Evolutionary conservation across 106 monocot genomes (phyloP), one percentile per base, ranked within the genome.

Genomic region (Dendrobium chrysotoxum): DNA sequence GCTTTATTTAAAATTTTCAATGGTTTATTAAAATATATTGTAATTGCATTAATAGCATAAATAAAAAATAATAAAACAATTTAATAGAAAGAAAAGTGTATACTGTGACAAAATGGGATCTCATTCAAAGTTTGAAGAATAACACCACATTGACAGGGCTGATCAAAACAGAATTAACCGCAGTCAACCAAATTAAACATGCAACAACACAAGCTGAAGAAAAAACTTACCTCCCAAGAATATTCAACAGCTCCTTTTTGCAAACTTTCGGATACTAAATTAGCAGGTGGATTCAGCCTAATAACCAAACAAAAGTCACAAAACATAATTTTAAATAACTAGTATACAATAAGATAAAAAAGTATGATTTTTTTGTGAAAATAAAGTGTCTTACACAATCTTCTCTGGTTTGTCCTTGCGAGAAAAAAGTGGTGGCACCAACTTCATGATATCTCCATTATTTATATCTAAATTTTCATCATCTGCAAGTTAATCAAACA

Each of bases 371-470:
- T 41, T 40, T 40, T 11, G 71, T 41, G 21, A 8, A 74, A 74
- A 74, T n/a, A 40, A 42, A 81, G 25, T n/a, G 78, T 35, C 96
- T 90, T 75, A 97, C 97, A 91, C 90, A 40, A 91, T 85, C 18
- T 85, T 92, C 75, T 92, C 90, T 5, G 97, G 91, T 30, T 55
- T 84, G 79, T 98, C 90, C 84, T 98, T 98, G 4, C 68, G 72
- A 28, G 97, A 88, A 76, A 98, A 98, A 28, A 94, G 83, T 16
- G 88, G 89, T 5, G 97, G 97, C 46, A 92, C 87, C 65, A 98
- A 80, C 97, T 95, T 95, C 88, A 98, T 80, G 31, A 98, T 79
- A 76, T 94, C 94, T 6, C 76, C 81, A 7, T 54, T 70, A 82
- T 92, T 92, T 53, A 86, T 77, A 54, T 88, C 88, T 75, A 81